Evolutionary conservation across 176 grass and related monocot genomes (phyloP).

Genomic region (Triticum timopheevii): DNA sequence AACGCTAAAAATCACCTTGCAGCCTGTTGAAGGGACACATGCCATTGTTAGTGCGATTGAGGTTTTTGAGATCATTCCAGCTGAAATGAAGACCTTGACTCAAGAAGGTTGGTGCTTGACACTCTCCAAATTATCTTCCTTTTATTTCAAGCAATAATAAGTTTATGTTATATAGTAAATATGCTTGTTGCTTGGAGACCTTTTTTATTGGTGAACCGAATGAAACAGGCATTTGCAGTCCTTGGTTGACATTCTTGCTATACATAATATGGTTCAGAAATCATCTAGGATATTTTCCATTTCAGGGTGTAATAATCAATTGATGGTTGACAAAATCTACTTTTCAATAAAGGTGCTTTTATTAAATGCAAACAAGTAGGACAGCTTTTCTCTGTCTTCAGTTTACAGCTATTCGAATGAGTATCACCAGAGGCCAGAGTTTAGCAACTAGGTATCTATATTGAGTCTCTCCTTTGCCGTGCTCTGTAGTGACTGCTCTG

Average conservation of each 20-base stretch:
- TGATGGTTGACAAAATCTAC: conserved; percentile 7
- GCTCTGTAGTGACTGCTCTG: conserved; percentile 59
- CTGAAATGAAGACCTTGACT: conserved; percentile 72
- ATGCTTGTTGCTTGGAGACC: neutral
- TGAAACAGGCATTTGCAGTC: neutral
- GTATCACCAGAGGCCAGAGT: neutral
- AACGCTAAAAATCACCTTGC: conserved; percentile 65
- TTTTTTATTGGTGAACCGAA: neutral
- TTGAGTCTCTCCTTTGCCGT: conserved; percentile 26
- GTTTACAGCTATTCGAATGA: neutral
- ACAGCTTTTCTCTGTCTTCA: neutral
- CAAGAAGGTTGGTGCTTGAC: conserved; percentile 62
- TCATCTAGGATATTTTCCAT: neutral
- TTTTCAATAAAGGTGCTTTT: conserved; percentile 3
- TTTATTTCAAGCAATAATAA: conserved; percentile 20
- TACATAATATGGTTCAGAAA: neutral
- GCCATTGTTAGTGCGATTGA: conserved; percentile 89
- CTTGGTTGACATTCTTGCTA: neutral
- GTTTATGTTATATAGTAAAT: conserved; percentile 6
- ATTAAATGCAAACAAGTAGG: conserved; percentile 2
- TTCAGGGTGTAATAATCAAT: neutral
- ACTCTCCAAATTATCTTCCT: neutral
- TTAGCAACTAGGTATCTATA: conserved; percentile 22
- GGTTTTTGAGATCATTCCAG: conserved; percentile 82
- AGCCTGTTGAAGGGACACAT: conserved; percentile 51